These are phyloP conservation scores for Verticillium longisporum DNA, from an alignment of 2,329 filamentous ascomycete genomes.

Conservation along the genomic window DNA sequence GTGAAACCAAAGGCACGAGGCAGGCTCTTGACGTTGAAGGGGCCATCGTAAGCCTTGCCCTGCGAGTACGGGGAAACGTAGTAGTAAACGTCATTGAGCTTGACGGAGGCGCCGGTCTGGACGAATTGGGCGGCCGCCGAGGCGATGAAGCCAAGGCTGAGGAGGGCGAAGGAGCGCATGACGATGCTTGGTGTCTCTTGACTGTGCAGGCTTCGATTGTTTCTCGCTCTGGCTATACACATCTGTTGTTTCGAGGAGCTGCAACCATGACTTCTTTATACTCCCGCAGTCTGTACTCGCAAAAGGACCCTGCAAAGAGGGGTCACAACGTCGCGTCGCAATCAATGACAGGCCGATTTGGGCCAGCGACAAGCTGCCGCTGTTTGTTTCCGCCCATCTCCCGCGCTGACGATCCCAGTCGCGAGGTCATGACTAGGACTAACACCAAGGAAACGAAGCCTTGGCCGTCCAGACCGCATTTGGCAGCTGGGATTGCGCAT, in stretches of 20 bases:
- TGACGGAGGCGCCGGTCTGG: conserved; percentile 22
- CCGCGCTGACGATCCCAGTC: not conserved
- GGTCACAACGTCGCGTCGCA: not conserved
- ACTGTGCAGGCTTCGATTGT: not conserved
- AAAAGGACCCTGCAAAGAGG: not conserved
- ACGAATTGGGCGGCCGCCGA: conserved; percentile 16
- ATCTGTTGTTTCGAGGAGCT: not conserved
- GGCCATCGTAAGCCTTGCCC: conserved; percentile 15
- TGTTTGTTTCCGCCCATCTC: not conserved
- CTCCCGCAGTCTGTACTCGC: not conserved
- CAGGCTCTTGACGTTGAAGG: conserved; percentile 10
- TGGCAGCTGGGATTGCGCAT: not conserved
- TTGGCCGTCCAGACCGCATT: not conserved
- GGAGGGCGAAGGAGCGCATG: not conserved
- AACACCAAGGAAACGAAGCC: not conserved
- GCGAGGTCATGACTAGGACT: not conserved
- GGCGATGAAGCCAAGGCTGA: conserved; percentile 8
- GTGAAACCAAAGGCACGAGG: conserved; percentile 22
- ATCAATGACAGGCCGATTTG: not conserved
- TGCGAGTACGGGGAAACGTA: conserved; percentile 25
- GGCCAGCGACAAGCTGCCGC: not conserved
- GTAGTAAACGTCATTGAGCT: conserved; percentile 21
- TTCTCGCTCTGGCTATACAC: not conserved
- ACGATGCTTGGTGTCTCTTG: not conserved
- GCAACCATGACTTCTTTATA: not conserved